phyloP scores from a whole-genome alignment of 2,329 filamentous ascomycete genomes.

The Paracorniculantispora psalliotae region DNA sequence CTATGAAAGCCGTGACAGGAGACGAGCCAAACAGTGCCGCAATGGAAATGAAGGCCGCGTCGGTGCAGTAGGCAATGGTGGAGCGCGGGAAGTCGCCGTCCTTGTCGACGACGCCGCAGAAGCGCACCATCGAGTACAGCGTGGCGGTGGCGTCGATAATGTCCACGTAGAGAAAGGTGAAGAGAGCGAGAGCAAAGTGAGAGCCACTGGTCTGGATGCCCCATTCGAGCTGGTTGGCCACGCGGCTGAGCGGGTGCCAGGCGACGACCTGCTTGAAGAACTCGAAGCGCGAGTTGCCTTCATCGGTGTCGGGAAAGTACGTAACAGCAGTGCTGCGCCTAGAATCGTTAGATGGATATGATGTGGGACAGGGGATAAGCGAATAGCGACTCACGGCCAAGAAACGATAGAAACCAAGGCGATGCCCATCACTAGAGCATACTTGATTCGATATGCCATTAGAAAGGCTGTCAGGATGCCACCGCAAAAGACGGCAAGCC shows the following conservation, averaged over 20 bases:
- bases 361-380: neutral
- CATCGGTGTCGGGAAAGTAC: constrained; percentile 62
- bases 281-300: constrained; percentile 60
- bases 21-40: constrained; percentile 65
- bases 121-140: constrained; percentile 76
- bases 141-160: constrained; percentile 76
- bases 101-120: constrained; percentile 60
- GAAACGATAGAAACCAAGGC: constrained; percentile 66
- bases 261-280: constrained; percentile 70
- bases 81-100: constrained; percentile 83
- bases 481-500: constrained; percentile 79
- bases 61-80: constrained; percentile 70
- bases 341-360: constrained; percentile 13
- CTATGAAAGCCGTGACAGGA: constrained; percentile 70
- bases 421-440: constrained; percentile 70
- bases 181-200: constrained; percentile 65
- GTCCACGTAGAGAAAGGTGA: constrained; percentile 76
- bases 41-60: constrained; percentile 67
- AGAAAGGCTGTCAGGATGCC: constrained; percentile 75
- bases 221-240: constrained; percentile 63
- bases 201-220: constrained; percentile 48
- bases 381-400: constrained; percentile 55
- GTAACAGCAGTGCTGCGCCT: constrained; percentile 64
- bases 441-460: constrained; percentile 73
- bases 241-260: constrained; percentile 64